Evolutionary conservation across 352 stramenopile genomes (phyloP), one percentile per base, ranked within the genome.

Genomic region (Thalassiosira hispida): DNA sequence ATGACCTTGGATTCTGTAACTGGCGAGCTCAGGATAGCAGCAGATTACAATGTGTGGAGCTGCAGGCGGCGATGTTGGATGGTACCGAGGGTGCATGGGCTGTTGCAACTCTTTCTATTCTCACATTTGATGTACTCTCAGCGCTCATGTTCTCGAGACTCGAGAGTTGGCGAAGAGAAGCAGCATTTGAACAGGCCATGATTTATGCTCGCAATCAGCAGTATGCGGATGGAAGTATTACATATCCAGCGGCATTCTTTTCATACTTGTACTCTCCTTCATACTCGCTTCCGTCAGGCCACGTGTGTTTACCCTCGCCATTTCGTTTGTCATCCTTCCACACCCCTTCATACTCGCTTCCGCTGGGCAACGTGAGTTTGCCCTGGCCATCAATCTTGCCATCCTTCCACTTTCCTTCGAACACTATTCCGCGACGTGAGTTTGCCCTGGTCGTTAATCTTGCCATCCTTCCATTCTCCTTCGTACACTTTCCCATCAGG

Each of bases 311-410:
- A 1, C 95, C 94, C 55, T 89, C 89, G 16, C 94, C 94, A 40
- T 97, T 92, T 14, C 93, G 84, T 71, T 92, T 86, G 40, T 92
- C 93, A 53, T 94, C 81, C 2, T 91, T 71, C 33, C 94, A 98
- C 0, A 68, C 69, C 0, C 96, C 96, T 4, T 93, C 95, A 70
- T 97, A 98, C 31, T 97, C 83, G 52, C 94, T 93, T 22, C 94
- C 95, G 75, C 98, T 94, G 42, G 79, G 66, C 60, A 95, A 97
- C 35, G 94, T 69, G 8, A 90, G 94, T 0, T 86, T 96, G 4
- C 95, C 95, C 0, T 86, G 88, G 20, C 95, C 94, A 53, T 55
- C 2, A 1, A 7, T n/a, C 16, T 67, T 67, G 38, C 33, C 29
- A 62, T 61, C 2, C 52, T 56, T 22, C 25, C 16, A 57, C 33